phyloP scores from a whole-genome alignment of 345 rosid genomes.

The Turnera subulata region DNA sequence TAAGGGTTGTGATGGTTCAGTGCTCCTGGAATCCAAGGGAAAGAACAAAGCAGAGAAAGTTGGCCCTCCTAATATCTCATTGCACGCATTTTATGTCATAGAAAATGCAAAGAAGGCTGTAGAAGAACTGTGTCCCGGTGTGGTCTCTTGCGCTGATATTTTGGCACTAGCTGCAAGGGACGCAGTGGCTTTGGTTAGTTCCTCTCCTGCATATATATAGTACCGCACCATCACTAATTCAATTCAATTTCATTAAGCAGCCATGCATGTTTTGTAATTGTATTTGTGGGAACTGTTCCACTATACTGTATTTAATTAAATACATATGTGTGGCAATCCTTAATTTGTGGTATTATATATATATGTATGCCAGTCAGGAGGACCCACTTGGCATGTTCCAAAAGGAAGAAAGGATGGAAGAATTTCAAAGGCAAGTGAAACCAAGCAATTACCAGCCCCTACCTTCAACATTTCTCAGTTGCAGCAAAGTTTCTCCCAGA shows the following conservation, averaged over 20 bases:
- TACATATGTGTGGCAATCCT: conserved; percentile 44
- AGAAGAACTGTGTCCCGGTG: conserved; percentile 72
- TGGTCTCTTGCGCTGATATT: conserved; percentile 89
- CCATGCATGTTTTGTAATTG: too few relatives aligned
- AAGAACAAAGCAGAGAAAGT: conserved; percentile 76
- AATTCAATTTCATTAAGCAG: too few relatives aligned
- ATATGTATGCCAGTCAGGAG: conserved; percentile 69
- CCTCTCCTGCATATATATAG: background rate
- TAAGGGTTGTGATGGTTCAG: conserved; percentile 91
- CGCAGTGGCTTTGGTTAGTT: conserved; percentile 65
- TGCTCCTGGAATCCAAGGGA: conserved; percentile 61
- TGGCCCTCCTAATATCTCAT: conserved; percentile 84
- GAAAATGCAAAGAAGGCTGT: conserved; percentile 73
- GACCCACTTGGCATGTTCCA: conserved; percentile 81
- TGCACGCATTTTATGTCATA: conserved; percentile 83
- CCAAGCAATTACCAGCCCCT: conserved; percentile 78
- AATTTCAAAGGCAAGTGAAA: conserved; percentile 69
- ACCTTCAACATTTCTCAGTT: conserved; percentile 66
- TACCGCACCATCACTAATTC: background rate
- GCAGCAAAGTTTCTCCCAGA: conserved; percentile 67
- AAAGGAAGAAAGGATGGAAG: conserved; percentile 91
- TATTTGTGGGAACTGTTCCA: too few relatives aligned
- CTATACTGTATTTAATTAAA: background rate
- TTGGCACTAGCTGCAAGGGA: conserved; percentile 81
- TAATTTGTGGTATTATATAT: too few relatives aligned